These are phyloP conservation scores for Pharnaceum exiguum DNA, from an alignment of 148 eudicot species.

Conservation along the genomic window DNA sequence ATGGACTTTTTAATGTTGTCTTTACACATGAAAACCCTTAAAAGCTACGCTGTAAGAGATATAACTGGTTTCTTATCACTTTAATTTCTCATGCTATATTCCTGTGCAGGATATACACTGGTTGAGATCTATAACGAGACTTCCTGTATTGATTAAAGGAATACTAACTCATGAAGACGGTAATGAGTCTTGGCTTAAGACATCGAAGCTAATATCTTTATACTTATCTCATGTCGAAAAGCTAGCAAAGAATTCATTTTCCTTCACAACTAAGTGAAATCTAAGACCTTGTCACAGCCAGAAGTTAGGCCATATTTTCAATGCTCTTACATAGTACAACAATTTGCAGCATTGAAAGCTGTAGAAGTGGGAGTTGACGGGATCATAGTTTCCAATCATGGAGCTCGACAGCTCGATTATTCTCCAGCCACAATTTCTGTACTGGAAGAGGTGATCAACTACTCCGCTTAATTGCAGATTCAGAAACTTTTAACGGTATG, in stretches of 20 bases:
- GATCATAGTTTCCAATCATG: constrained; percentile 80
- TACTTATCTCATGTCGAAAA: no score
- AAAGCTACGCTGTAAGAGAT: no score
- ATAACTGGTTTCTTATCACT: background rate
- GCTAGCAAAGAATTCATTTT: no score
- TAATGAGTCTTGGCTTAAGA: no score
- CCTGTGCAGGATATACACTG: constrained; percentile 60
- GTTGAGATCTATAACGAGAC: constrained; percentile 63
- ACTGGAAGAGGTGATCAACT: constrained; percentile 80
- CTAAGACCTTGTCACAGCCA: background rate
- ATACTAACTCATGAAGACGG: constrained; percentile 80
- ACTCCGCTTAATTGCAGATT: no score
- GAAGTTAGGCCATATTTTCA: background rate
- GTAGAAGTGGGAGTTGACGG: constrained; percentile 64
- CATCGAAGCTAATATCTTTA: no score
- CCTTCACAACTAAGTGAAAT: no score
- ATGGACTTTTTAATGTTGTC: background rate
- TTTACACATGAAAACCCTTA: no score
- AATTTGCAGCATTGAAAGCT: constrained; percentile 66
- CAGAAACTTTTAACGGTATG: background rate
- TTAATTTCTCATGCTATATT: constrained; percentile 2
- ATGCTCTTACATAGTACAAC: background rate
- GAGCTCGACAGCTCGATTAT: constrained; percentile 85
- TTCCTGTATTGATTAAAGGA: constrained; percentile 82
- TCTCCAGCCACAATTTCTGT: constrained; percentile 70